Evolutionary conservation across 768 basidiomycete genomes (phyloP).

Genomic region (Podaxis sp.): DNA sequence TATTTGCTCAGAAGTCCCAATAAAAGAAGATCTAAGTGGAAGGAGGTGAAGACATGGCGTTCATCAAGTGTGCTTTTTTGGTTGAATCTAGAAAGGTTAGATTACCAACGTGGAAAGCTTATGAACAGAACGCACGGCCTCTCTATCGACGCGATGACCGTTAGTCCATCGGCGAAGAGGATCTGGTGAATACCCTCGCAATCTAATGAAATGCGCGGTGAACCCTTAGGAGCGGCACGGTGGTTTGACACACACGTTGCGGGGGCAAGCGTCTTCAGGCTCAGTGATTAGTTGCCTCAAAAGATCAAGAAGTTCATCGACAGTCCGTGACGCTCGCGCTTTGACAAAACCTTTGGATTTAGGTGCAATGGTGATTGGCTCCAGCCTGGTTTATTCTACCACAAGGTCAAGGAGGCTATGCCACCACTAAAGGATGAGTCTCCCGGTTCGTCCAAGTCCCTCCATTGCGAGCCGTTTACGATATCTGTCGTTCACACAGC

Average conservation of each 20-base stretch:
- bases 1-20: neutral
- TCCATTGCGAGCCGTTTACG: slow-evolving; percentile 43
- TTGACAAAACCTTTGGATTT: neutral
- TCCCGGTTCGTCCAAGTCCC: slow-evolving; percentile 7
- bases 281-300: neutral
- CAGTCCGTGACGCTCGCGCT: slow-evolving; percentile 8
- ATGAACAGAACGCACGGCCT: neutral
- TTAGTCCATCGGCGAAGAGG: neutral
- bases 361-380: neutral
- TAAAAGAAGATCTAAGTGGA: slow-evolving; percentile 2
- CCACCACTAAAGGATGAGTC: slow-evolving; percentile 18
- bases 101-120: slow-evolving; percentile 5
- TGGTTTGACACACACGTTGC: neutral
- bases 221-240: neutral
- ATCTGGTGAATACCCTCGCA: neutral
- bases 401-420: neutral
- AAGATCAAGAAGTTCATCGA: slow-evolving; percentile 2
- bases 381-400: neutral
- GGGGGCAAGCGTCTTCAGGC: neutral
- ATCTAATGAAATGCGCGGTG: neutral
- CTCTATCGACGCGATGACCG: neutral
- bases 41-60: neutral
- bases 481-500: slow-evolving; percentile 58
- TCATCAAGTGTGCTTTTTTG: slow-evolving; percentile 7
- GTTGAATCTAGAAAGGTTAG: slow-evolving; percentile 2